Conservation (phyloP, 495 filamentous ascomycete genomes). For the Penicillium argentinense region DNA sequence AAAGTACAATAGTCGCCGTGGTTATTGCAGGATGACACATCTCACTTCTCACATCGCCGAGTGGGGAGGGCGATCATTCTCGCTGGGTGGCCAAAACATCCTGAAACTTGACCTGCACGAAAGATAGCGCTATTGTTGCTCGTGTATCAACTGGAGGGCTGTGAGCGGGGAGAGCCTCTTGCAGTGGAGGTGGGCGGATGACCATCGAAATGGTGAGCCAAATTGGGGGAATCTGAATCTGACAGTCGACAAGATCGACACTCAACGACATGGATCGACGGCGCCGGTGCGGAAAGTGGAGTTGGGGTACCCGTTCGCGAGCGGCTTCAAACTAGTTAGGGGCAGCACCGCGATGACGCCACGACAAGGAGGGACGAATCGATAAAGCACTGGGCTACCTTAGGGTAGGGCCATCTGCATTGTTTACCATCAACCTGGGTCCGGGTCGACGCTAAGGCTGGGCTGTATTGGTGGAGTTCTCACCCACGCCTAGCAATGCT, state of each 20-base stretch:
- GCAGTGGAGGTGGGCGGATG: not conserved
- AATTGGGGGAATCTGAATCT: constrained; percentile 7
- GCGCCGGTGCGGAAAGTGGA: constrained; percentile 2
- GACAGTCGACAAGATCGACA: constrained; percentile 21
- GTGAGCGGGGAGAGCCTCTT: not conserved
- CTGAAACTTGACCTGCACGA: constrained; percentile 9
- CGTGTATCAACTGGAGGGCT: not conserved
- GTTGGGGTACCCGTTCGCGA: not conserved
- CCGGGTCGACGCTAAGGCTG: not conserved
- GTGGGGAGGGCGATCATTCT: constrained; percentile 8
- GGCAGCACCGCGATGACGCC: not conserved
- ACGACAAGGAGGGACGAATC: not conserved
- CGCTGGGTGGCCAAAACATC: constrained; percentile 3
- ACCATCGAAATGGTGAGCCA: no score
- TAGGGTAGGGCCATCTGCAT: not conserved
- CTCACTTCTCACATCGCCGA: not conserved
- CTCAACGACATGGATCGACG: constrained; percentile 15
- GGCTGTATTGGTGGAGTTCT: not conserved
- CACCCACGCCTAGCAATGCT: not conserved
- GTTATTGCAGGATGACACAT: constrained; percentile 9
- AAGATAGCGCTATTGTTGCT: constrained; percentile 5
- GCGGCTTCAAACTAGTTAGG: not conserved
- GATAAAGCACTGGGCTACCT: not conserved
- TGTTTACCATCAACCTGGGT: constrained; percentile 2
- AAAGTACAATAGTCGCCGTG: constrained; percentile 11